Conservation (phyloP, 805 yeast species). For the Kazachstania martiniae region DNA sequence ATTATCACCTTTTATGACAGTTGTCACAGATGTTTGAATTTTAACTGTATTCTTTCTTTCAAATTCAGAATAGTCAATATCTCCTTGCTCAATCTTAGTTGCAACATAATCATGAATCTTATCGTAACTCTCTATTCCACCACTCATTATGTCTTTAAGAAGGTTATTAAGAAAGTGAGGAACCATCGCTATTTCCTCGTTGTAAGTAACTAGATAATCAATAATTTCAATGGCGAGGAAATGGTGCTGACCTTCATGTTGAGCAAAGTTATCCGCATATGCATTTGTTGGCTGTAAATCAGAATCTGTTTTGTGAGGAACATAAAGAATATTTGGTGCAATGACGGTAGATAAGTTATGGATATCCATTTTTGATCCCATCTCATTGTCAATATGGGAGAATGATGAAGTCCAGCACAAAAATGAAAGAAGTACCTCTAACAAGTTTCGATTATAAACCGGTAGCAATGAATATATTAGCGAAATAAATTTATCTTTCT, state of each 20-base stretch:
- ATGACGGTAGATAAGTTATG: conserved; percentile 92
- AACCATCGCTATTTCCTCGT: conserved; percentile 66
- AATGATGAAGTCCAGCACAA: conserved; percentile 94
- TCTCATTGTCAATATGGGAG: conserved; percentile 82
- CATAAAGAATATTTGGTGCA: conserved; percentile 70
- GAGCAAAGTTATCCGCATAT: conserved; percentile 31
- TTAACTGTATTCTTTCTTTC: conserved; percentile 14
- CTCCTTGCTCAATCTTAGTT: conserved; percentile 6
- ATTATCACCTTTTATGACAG: too few relatives aligned
- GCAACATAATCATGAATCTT: conserved; percentile 11
- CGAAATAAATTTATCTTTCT: conserved; percentile 43
- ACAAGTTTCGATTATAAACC: conserved; percentile 64
- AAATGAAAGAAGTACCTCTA: conserved; percentile 78
- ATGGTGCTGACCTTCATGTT: conserved; percentile 54
- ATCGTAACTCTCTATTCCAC: conserved; percentile 8
- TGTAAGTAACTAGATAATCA: conserved; percentile 68
- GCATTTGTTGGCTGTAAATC: too few relatives aligned
- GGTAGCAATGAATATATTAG: conserved; percentile 73
- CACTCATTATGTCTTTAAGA: conserved; percentile 27
- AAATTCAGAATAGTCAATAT: conserved; percentile 20
- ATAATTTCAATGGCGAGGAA: conserved; percentile 88
- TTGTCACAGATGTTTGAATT: too few relatives aligned
- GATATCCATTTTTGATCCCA: conserved; percentile 91
- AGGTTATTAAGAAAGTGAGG: conserved; percentile 54
- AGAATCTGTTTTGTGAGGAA: conserved; percentile 5